A percentile compares a stretch with the other conserved stretches of the same genome.
phyloP scores from a whole-genome alignment of 2,329 filamentous ascomycete species.

The Neobulgaria alba region DNA sequence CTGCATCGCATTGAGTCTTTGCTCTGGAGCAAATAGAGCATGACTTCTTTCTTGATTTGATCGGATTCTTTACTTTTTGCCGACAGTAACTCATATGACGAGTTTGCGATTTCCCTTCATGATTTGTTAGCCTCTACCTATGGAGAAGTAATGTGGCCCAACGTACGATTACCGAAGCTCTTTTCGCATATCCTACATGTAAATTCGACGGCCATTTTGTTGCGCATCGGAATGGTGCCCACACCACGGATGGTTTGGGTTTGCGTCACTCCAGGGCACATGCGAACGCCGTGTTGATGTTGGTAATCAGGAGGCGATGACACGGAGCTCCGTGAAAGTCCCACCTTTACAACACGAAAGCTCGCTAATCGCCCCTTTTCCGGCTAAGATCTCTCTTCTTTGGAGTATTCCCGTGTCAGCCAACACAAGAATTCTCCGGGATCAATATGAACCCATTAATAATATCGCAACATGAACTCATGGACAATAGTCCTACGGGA shows the following conservation, averaged over 20 bases:
- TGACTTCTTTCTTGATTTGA: slow-evolving; percentile 12
- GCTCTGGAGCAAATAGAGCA: slow-evolving; percentile 13
- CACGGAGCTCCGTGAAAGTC: neutral
- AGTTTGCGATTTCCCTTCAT: slow-evolving; percentile 12
- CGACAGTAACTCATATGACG: slow-evolving; percentile 15
- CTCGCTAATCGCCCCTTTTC: neutral
- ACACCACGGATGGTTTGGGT: too few species aligned
- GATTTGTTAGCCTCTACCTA: neutral
- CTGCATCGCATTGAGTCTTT: slow-evolving; percentile 15
- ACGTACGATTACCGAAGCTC: slow-evolving; percentile 11
- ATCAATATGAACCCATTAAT: too few species aligned
- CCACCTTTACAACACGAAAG: neutral
- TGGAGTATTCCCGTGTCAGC: too few species aligned
- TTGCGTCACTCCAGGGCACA: too few species aligned
- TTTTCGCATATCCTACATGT: slow-evolving; percentile 15
- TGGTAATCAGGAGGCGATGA: neutral
- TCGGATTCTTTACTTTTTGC: slow-evolving; percentile 6
- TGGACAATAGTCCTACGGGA: too few species aligned
- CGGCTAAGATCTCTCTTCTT: too few species aligned
- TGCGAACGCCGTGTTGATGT: neutral
- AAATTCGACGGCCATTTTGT: neutral
- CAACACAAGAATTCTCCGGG: too few species aligned
- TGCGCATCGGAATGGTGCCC: too few species aligned
- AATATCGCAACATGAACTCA: too few species aligned
- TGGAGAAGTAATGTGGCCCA: neutral